Base-by-base conservation (phyloP, 768 basidiomycete species). In the Leucocoprinus birnbaumii region DNA sequence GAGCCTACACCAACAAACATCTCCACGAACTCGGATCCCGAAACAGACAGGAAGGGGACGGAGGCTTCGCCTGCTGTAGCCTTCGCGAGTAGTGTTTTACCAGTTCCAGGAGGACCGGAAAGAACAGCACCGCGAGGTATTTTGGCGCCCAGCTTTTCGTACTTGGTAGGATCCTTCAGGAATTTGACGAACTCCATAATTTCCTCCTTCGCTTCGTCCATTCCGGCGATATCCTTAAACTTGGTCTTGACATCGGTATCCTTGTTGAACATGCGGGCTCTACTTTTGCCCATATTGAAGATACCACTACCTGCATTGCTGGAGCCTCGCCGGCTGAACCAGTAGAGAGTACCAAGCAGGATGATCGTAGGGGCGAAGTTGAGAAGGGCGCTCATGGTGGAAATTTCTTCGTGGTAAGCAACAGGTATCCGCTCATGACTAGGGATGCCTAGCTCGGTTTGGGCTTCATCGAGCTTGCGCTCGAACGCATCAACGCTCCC, bases 131-230 rank as follows among this genome's bases (percentile, higher is more conserved):
- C 94, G 37, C 94, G 89, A 48, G 94, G 94, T 60, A 98, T 98
- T 76, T 98, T 98, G 57, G 97, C 97, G 56, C 97, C 97, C 38
- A 99, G 83, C 61, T 86, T 92, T 73, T 98, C 92, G 74, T 97
- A 99, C 68, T 88, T 89, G 26, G 84, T 74, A 11, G 97, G 97
- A 55, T 98, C 90, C 75, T 98, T 98, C 65, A 99, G 77, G 77
- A 99, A 98, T 63, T 97, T 95, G 68, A 99, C 97, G 62, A 98
- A 99, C 69, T 99, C 97, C 92, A 98, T 96, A 63, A 99, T 96
- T 75, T 99, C 97, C 76, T 95, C 91, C 78, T 99, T 99, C 42
- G 95, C 97, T 72, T 99, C 97, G 73, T 99, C 97, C 96, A 98
- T 98, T 35, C 97, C 97, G 13, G 97, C 97, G 16, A 99, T 93